Conservation (phyloP, 179 eudicot species). For the Camellia oleifera region DNA sequence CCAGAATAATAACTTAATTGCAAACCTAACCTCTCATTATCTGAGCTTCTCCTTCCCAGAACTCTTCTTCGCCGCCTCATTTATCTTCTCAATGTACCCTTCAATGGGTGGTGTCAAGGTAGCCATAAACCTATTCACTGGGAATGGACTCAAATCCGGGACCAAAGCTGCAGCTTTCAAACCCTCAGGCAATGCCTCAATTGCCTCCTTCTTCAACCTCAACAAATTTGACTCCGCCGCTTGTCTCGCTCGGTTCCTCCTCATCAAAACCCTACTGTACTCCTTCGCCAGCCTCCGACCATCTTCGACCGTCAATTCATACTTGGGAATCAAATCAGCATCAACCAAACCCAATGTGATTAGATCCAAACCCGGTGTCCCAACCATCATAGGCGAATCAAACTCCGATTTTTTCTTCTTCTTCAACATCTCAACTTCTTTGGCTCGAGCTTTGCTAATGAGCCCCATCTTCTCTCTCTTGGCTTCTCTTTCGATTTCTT, state of each 20-base stretch:
- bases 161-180: slow-evolving; percentile 74
- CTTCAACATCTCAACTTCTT: slow-evolving; percentile 60
- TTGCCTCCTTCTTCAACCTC: slow-evolving; percentile 86
- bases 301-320: slow-evolving; percentile 84
- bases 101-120: slow-evolving; percentile 92
- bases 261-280: slow-evolving; percentile 87
- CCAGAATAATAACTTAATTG: too few relatives aligned
- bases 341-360: slow-evolving; percentile 76
- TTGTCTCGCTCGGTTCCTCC: slow-evolving; percentile 77
- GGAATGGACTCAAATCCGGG: slow-evolving; percentile 78
- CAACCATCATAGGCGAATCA: slow-evolving; percentile 39
- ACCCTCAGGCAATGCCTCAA: slow-evolving; percentile 81
- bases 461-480: slow-evolving; percentile 81
- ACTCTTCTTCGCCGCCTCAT: slow-evolving; percentile 70
- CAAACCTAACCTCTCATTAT: slow-evolving; percentile 34
- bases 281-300: slow-evolving; percentile 84
- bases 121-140: slow-evolving; percentile 75
- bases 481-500: slow-evolving; percentile 64
- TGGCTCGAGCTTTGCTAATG: slow-evolving; percentile 59
- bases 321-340: slow-evolving; percentile 68
- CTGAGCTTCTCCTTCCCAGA: slow-evolving; percentile 70
- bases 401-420: slow-evolving; percentile 48
- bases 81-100: slow-evolving; percentile 80
- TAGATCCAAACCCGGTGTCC: slow-evolving; percentile 74
- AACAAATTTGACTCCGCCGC: slow-evolving; percentile 70